These are phyloP conservation scores for Torulaspora maleeae DNA, from an alignment of 805 yeast species.

Conservation along the genomic window DNA sequence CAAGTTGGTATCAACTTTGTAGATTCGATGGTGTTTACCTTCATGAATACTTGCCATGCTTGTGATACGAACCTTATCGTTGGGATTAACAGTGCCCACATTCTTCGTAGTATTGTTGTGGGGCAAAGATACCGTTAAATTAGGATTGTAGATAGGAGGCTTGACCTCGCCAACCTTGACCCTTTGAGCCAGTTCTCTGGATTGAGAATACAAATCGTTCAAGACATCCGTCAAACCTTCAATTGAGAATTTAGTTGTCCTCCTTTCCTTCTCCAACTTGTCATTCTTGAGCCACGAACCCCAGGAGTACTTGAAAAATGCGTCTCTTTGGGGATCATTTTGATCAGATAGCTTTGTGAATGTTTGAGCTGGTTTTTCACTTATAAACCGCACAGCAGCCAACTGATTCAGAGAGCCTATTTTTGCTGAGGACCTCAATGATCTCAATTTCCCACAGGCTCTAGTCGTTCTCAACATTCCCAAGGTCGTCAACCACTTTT, in stretches of 20 bases:
- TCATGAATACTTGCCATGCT: slow-evolving; percentile 83
- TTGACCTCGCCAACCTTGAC: slow-evolving; percentile 26
- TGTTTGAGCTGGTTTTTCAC: slow-evolving; percentile 34
- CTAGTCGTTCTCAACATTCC: slow-evolving; percentile 11
- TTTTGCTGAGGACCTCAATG: background rate
- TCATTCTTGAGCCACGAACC: slow-evolving; percentile 92
- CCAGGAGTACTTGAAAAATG: slow-evolving; percentile 86
- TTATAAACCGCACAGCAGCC: slow-evolving; percentile 25
- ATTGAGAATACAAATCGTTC: slow-evolving; percentile 40
- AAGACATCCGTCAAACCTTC: slow-evolving; percentile 64
- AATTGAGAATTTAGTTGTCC: slow-evolving; percentile 77
- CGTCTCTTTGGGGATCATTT: slow-evolving; percentile 60
- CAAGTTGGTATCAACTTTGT: slow-evolving; percentile 57
- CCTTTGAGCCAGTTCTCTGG: slow-evolving; percentile 34
- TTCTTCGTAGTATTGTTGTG: slow-evolving; percentile 44
- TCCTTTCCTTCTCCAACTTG: slow-evolving; percentile 60
- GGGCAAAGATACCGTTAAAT: slow-evolving; percentile 42
- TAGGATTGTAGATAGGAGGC: slow-evolving; percentile 39
- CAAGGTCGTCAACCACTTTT: background rate
- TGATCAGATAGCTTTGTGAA: slow-evolving; percentile 55
- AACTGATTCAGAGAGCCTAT: slow-evolving; percentile 4
- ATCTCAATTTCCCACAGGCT: slow-evolving; percentile 1
- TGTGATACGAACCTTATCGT: slow-evolving; percentile 49
- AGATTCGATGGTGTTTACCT: slow-evolving; percentile 89
- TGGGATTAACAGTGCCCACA: slow-evolving; percentile 43